Conservation (phyloP, 1,284 basidiomycete species). For the Leucoagaricus sp. region DNA sequence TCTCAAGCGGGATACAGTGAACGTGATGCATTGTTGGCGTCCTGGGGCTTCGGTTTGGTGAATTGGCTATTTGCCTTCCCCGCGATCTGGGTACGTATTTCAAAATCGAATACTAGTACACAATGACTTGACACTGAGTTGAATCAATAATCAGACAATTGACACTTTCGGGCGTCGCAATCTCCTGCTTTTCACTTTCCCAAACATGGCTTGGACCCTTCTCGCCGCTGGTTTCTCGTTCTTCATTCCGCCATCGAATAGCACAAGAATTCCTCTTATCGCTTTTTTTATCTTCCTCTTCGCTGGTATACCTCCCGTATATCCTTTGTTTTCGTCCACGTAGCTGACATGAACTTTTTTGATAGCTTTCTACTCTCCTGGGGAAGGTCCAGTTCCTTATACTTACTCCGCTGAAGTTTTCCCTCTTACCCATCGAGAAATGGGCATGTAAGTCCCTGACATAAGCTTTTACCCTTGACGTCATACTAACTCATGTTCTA, state of each 20-base stretch:
- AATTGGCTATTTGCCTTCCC: constrained; percentile 69
- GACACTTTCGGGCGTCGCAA: constrained; percentile 63
- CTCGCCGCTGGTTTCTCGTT: constrained; percentile 62
- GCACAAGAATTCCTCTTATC: constrained; percentile 46
- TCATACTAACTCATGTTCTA: constrained; percentile 15
- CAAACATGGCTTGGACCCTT: constrained; percentile 60
- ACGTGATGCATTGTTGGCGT: constrained; percentile 58
- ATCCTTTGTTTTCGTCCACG: background rate
- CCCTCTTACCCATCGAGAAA: constrained; percentile 59
- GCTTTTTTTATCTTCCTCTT: constrained; percentile 63
- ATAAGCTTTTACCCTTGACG: background rate
- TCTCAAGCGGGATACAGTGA: constrained; percentile 50
- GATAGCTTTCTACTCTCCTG: constrained; percentile 56
- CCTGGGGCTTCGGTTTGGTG: constrained; percentile 74
- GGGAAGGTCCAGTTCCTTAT: constrained; percentile 75
- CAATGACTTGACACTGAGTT: background rate
- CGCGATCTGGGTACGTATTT: constrained; percentile 48
- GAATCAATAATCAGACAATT: constrained; percentile 34
- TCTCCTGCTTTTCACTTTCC: constrained; percentile 59
- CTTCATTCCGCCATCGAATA: constrained; percentile 43
- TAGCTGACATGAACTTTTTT: constrained; percentile 9
- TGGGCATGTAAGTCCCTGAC: constrained; percentile 48
- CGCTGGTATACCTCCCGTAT: constrained; percentile 33
- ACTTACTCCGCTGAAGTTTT: constrained; percentile 67
- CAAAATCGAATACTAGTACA: background rate